phyloP scores from a whole-genome alignment of 2,329 filamentous ascomycete species.

The Salinomyces thailandicus region DNA sequence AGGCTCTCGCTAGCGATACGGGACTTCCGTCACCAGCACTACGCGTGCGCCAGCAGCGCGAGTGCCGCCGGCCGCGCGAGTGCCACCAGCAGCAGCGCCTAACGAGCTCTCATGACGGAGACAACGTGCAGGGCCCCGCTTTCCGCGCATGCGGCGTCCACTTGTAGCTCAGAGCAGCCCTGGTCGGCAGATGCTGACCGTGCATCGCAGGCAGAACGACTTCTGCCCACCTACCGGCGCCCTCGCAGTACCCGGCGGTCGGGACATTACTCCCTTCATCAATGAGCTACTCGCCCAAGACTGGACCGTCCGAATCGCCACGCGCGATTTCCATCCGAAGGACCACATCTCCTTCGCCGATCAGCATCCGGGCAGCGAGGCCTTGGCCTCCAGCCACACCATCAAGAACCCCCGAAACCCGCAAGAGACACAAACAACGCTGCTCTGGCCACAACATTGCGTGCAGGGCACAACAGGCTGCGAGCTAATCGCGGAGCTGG shows the following conservation, averaged over 20 bases:
- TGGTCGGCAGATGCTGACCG: neutral
- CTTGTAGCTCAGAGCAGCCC: neutral
- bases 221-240: constrained; percentile 81
- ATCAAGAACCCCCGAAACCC: constrained; percentile 59
- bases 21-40: neutral
- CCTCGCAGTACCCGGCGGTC: constrained; percentile 68
- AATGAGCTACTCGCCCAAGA: constrained; percentile 64
- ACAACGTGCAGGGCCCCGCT: neutral
- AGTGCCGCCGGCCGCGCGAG: no score
- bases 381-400: constrained; percentile 55
- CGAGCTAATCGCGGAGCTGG: constrained; percentile 61
- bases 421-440: constrained; percentile 49
- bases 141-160: no score
- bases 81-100: no score
- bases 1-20: neutral
- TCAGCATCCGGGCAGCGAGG: constrained; percentile 59
- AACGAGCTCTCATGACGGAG: neutral
- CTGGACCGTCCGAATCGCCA: constrained; percentile 67
- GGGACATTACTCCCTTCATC: constrained; percentile 57
- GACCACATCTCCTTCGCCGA: constrained; percentile 81
- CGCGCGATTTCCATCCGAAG: constrained; percentile 82
- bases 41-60: no score
- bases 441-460: constrained; percentile 85
- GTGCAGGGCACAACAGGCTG: constrained; percentile 64
- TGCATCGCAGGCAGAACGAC: constrained; percentile 57